Base-by-base conservation (phyloP, 495 filamentous ascomycete species). In the Aspergillus nanangensis region DNA sequence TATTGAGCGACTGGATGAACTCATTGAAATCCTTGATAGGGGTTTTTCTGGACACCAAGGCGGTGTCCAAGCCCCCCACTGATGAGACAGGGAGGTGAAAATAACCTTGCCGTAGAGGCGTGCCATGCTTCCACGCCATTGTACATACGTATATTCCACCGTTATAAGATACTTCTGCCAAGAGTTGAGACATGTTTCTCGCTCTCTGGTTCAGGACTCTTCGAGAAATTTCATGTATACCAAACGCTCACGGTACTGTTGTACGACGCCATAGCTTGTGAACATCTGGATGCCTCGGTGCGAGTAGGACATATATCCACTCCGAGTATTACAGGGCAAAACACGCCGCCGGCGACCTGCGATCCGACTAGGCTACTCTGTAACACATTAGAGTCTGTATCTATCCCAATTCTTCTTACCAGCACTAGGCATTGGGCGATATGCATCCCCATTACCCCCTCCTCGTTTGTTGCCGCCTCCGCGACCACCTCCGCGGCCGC, bases 1-100 rank as follows among this genome's bases (percentile, higher is more conserved):
- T 17, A 84, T 87, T 33, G 57, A 63, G 45, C 72, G 76, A 36
- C 57, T 91, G 49, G 84, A 90, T 55, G 85, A 91, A 51, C 53
- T 93, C 57, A 74, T 90, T 36, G 72, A 74, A 15, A 75, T 89
- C 5, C 71, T 92, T 3, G 85, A 90, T 41, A 61, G 68, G 0
- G 87, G 87, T 1, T 84, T 88, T 54, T 67, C 69, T 18, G 67
- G 67, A 3, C 35, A 55, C 5, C 49, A 48, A 1, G 55, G 38
- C 5, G 50, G 57, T 19, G 50, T 7, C 60, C 23, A 54, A 57
- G 21, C 40, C 42, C 35, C 38, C 51, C 34, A 43, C 50, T 35
- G 42, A 33, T 47, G 49, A 48, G 25, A 7, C 25, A 11, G 25
- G 25, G n/a, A n/a, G n/a, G n/a, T n/a, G n/a, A n/a, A n/a, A n/a